Base-by-base conservation (phyloP, 768 basidiomycete species). In the Solioccasus polychromus region DNA sequence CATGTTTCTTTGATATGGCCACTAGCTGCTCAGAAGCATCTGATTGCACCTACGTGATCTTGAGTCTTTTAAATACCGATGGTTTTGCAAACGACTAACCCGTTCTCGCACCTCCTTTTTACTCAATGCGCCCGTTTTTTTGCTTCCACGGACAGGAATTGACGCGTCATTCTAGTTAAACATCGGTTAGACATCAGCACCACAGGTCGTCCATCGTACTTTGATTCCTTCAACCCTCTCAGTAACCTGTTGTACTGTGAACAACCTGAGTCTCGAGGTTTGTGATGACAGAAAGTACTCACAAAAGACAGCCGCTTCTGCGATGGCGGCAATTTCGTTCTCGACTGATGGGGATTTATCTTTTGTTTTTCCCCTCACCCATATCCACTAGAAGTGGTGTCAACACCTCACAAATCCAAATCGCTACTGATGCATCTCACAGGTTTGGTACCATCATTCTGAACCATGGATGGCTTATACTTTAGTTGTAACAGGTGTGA, bases 381-480 rank as follows among this genome's bases (percentile, higher is more conserved):
- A 87, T 42, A 87, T 74, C 85, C 85, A 88, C 83, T 86, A 41
- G 36, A 8, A 17, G 22, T 18, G 8, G 4, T 1, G 40, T 59
- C 11, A 52, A 30, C 8, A 5, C 3, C 14, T 9, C 23, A 10
- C 17, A 23, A 7, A 35, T 34, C 10, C n/a, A n/a, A n/a, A 18
- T 19, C 29, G 4, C 15, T n/a, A 26, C 18, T 2, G n/a, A 47
- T 30, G 19, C 11, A 12, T 44, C 50, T 59, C 45, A 87, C 86
- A 34, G 85, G 85, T 62, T 86, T 88, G 0, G 72, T 82, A 4
- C 85, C 86, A 47, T 88, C 83, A 57, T 88, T 78, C 53, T 85
- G 79, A 9, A 87, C 81, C 84, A 88, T 83, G 15, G 85, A 87
- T 1, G 87, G 86, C 42, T 73, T 83, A 52, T 79, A 85, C 85